Percentiles rank a stretch among this genome's conserved stretches.
Evolutionary conservation across 2,329 filamentous ascomycete species (phyloP).

Genomic region (Talaromyces albobiverticillius): DNA sequence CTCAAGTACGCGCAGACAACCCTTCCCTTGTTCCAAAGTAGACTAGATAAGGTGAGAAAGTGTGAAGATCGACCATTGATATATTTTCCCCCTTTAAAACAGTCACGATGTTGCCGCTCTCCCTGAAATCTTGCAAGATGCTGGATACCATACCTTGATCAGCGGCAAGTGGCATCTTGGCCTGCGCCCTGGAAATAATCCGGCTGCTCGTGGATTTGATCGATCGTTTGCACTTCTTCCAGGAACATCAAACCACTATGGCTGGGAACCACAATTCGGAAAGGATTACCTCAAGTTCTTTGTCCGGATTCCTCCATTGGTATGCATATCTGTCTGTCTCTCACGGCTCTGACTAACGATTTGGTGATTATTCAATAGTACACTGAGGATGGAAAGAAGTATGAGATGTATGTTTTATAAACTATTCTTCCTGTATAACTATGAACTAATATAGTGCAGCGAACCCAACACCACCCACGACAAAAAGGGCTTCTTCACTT

Average conservation of each 20-base stretch:
- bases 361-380: neutral
- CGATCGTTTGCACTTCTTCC: conserved; percentile 28
- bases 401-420: neutral
- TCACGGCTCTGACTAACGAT: neutral
- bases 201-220: conserved; percentile 29
- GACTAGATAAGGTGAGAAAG: too few species aligned
- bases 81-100: neutral
- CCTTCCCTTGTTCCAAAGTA: neutral
- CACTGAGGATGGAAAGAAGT: neutral
- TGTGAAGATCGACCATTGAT: too few species aligned
- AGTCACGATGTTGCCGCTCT: neutral
- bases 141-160: conserved; percentile 30
- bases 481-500: conserved; percentile 20
- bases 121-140: neutral
- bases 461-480: conserved; percentile 25
- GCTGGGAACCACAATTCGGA: conserved; percentile 29
- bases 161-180: conserved; percentile 39
- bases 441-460: neutral
- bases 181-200: conserved; percentile 24
- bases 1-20: neutral
- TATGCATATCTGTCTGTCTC: neutral
- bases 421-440: neutral
- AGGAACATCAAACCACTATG: conserved; percentile 34
- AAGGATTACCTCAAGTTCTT: neutral
- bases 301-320: neutral